phyloP scores from a whole-genome alignment of 2,329 filamentous ascomycete genomes.

The Fusarium sp. region DNA sequence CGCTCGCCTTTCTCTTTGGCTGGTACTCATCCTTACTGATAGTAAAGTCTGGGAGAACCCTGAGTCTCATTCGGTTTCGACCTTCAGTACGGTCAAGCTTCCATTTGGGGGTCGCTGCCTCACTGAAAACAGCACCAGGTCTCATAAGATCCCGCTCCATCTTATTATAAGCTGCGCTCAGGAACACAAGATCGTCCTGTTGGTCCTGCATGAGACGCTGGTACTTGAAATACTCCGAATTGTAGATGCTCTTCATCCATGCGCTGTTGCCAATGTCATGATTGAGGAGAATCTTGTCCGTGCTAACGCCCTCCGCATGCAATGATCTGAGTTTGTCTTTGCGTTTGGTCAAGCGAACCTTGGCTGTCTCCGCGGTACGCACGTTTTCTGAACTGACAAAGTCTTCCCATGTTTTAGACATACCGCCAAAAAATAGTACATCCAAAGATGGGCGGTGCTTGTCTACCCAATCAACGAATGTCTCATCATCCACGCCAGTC shows the following conservation, averaged over 20 bases:
- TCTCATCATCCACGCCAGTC: slow-evolving; percentile 88
- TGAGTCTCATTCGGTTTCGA: slow-evolving; percentile 91
- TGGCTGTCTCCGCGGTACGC: slow-evolving; percentile 81
- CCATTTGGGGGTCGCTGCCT: slow-evolving; percentile 78
- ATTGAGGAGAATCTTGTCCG: slow-evolving; percentile 79
- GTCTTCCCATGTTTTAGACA: slow-evolving; percentile 88
- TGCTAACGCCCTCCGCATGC: slow-evolving; percentile 76
- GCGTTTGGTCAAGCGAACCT: slow-evolving; percentile 77
- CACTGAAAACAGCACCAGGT: slow-evolving; percentile 84
- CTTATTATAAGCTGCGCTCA: slow-evolving; percentile 80
- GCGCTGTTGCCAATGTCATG: slow-evolving; percentile 89
- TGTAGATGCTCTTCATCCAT: slow-evolving; percentile 96
- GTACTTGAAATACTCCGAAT: slow-evolving; percentile 91
- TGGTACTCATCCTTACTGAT: slow-evolving; percentile 80
- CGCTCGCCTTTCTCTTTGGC: slow-evolving; percentile 79
- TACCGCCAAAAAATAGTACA: slow-evolving; percentile 81
- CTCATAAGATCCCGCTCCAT: slow-evolving; percentile 83
- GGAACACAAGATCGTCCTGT: slow-evolving; percentile 86
- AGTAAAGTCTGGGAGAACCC: slow-evolving; percentile 83
- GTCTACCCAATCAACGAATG: slow-evolving; percentile 91
- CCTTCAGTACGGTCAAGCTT: slow-evolving; percentile 96
- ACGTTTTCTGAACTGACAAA: slow-evolving; percentile 88
- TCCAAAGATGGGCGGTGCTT: slow-evolving; percentile 84
- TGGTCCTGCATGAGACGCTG: slow-evolving; percentile 92
- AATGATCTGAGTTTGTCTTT: slow-evolving; percentile 86